Evolutionary conservation across 2,329 filamentous ascomycete species (phyloP), one percentile per base, ranked within the genome.

Genomic region (Monosporascus sp.): DNA sequence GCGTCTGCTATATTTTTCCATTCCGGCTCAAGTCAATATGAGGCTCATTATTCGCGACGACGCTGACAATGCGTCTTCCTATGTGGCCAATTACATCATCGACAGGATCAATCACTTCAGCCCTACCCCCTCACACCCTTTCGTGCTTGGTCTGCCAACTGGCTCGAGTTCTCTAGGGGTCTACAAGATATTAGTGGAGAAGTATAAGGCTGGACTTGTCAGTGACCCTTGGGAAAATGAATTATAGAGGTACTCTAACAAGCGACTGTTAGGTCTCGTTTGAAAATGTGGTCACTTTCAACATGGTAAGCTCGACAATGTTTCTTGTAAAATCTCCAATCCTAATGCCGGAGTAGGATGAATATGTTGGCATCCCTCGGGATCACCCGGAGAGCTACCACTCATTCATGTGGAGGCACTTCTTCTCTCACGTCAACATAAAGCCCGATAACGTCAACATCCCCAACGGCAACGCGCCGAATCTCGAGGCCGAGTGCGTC

Each of bases 391-490:
- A 94, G 69, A 90, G 86, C 64, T 95, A 95, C 72, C 90, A 95
- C 75, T 89, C 85, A 59, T 95, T 94, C 76, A 94, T 95, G 90
- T 95, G 91, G 81, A 89, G 88, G 72, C 81, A 94, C 73, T 90
- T 95, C 78, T 95, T 95, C 77, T 89, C 87, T 44, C 89, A 83
- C 61, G 85, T 94, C 62, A 89, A 95, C 66, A 86, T 94, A 61
- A 81, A 85, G 59, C 90, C 90, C 5, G 80, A 81, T 65, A 92
- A 93, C 68, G 90, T 94, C 67, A 85, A 95, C 72, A 90, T 94
- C 64, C 81, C 93, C 39, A 83, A 93, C 66, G 89, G 89, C 64
- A 93, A 92, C 66, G 88, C 89, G 0, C 73, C 80, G 15, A 88
- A 90, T 65, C 81, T 90, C 2, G 83, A 86, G 59, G 83, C 83